Percentiles rank a stretch among this genome's conserved stretches.
Conservation (phyloP, 2,329 filamentous ascomycete species). For the Nothophaeocryptopus gaeumannii region DNA sequence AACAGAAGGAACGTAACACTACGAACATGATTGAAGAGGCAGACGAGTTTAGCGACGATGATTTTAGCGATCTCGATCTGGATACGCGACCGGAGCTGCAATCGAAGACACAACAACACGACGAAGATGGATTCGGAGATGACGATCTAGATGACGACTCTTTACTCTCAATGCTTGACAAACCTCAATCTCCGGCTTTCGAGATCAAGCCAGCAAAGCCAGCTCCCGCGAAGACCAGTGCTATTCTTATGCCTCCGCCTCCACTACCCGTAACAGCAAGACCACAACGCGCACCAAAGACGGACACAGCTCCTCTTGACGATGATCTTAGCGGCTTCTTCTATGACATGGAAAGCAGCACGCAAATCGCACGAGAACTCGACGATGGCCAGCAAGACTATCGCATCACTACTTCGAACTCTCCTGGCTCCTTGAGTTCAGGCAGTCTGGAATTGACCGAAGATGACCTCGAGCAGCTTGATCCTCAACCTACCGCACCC, state of each 20-base stretch:
- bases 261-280: neutral
- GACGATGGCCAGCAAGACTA: conserved; percentile 19
- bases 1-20: no score
- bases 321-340: conserved; percentile 29
- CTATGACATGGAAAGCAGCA: conserved; percentile 45
- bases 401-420: conserved; percentile 1
- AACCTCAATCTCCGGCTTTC: neutral
- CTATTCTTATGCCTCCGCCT: conserved; percentile 10
- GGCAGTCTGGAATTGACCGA: conserved; percentile 41
- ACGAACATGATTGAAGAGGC: no score
- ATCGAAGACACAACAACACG: neutral
- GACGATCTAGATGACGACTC: conserved; percentile 36
- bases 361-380: conserved; percentile 47
- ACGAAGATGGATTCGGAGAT: conserved; percentile 24
- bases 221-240: neutral
- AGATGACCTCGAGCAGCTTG: conserved; percentile 41
- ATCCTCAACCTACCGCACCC: conserved; percentile 15
- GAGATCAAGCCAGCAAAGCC: neutral
- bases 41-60: no score
- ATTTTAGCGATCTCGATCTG: neutral
- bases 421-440: conserved; percentile 37
- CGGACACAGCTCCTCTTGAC: neutral
- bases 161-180: conserved; percentile 20
- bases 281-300: neutral
- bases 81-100: neutral